phyloP scores from a whole-genome alignment of 805 yeast species.

The Candida nemodendra region DNA sequence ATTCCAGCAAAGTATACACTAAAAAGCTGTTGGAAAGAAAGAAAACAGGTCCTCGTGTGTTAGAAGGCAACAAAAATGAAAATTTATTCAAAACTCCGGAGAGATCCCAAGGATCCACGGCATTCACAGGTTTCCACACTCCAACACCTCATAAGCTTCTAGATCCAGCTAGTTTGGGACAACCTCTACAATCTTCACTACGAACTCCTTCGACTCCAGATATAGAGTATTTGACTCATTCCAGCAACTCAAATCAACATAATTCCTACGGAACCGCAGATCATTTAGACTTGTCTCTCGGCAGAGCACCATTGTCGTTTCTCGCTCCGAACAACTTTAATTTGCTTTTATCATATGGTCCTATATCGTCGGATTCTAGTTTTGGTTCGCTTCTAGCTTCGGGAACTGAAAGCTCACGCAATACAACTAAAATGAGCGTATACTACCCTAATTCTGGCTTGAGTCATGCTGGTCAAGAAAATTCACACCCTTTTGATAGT shows the following conservation, averaged over 20 bases:
- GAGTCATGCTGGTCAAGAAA: background rate
- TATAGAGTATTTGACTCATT: slow-evolving; percentile 6
- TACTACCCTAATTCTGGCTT: background rate
- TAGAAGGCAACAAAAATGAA: background rate
- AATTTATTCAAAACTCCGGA: slow-evolving; percentile 1
- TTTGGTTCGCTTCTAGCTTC: slow-evolving; percentile 12
- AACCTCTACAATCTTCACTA: slow-evolving; percentile 6
- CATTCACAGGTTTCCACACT: slow-evolving; percentile 8
- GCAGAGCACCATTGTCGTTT: slow-evolving; percentile 13
- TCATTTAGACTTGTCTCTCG: slow-evolving; percentile 4
- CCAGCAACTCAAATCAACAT: slow-evolving; percentile 5
- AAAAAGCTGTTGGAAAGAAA: slow-evolving; percentile 12
- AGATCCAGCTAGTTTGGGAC: slow-evolving; percentile 2
- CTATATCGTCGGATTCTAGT: slow-evolving; percentile 1
- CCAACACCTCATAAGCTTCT: slow-evolving; percentile 15
- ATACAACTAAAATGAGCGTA: background rate
- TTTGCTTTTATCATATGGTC: slow-evolving; percentile 10
- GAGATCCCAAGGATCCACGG: background rate
- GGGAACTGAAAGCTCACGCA: slow-evolving; percentile 6
- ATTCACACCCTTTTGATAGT: slow-evolving; percentile 8
- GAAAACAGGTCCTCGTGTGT: slow-evolving; percentile 4
- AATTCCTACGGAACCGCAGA: slow-evolving; percentile 3
- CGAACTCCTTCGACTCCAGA: slow-evolving; percentile 8
- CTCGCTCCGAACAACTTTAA: slow-evolving; percentile 17
- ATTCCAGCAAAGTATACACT: slow-evolving; percentile 27